Conservation (phyloP, 2,329 filamentous ascomycete genomes). For the Aspergillus sp. region DNA sequence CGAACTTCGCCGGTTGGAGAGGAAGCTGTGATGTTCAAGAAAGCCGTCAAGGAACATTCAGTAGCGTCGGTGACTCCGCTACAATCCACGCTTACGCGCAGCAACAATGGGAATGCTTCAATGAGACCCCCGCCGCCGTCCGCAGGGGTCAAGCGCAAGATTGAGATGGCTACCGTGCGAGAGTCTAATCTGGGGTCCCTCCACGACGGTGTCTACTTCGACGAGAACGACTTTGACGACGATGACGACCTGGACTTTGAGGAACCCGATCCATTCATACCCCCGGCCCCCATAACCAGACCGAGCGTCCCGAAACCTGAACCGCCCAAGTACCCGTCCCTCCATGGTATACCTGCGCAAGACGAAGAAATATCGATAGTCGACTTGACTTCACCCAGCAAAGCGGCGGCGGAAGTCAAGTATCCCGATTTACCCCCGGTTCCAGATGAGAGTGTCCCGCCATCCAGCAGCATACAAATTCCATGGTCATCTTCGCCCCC, state of each 20-base stretch:
- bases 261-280: conserved; percentile 33
- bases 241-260: conserved; percentile 69
- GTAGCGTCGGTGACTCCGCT: conserved; percentile 34
- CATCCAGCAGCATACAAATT: conserved; percentile 58
- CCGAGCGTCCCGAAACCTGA: conserved; percentile 4
- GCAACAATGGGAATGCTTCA: conserved; percentile 27
- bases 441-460: conserved; percentile 32
- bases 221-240: conserved; percentile 83
- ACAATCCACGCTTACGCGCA: conserved; percentile 32
- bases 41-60: conserved; percentile 43
- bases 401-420: conserved; percentile 29
- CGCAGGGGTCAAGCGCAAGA: conserved; percentile 41
- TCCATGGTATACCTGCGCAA: conserved; percentile 4
- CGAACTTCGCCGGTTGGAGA: conserved; percentile 20
- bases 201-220: conserved; percentile 61
- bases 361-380: conserved; percentile 1
- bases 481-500: conserved; percentile 69
- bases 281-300: conserved; percentile 20
- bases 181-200: conserved; percentile 43
- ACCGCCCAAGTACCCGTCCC: conserved; percentile 10
- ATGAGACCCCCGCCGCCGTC: conserved; percentile 28
- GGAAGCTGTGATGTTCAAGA: conserved; percentile 41
- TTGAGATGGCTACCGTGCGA: conserved; percentile 34
- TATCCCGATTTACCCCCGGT: conserved; percentile 40
- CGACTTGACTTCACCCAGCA: conserved; percentile 13